A percentile compares a stretch with the other conserved stretches of the same genome.
These are phyloP conservation scores for Taphrina sp. DNA, from an alignment of 1,139 yeast genomes.

Conservation along the genomic window DNA sequence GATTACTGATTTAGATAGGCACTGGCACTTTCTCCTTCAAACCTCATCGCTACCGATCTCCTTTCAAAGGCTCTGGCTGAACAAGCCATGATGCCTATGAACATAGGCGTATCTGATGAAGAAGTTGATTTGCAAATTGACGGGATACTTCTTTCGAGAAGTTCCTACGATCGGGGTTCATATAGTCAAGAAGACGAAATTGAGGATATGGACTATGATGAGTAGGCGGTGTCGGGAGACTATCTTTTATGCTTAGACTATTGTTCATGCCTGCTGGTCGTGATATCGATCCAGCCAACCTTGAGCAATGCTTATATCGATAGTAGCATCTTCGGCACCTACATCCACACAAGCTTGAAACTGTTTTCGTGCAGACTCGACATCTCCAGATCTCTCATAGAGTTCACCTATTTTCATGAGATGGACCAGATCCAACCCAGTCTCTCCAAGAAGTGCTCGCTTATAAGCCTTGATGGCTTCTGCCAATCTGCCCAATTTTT, in stretches of 20 bases:
- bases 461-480: conserved; percentile 62
- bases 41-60: conserved; percentile 80
- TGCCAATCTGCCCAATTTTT: conserved; percentile 64
- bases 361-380: conserved; percentile 51
- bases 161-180: background rate
- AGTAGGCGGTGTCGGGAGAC: too few species aligned
- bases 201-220: conserved; percentile 17
- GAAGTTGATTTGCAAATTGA: conserved; percentile 13
- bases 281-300: conserved; percentile 22
- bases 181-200: background rate
- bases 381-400: conserved; percentile 58
- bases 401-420: conserved; percentile 68
- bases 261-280: too few species aligned
- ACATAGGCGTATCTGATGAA: conserved; percentile 3
- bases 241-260: too few species aligned
- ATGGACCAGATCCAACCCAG: conserved; percentile 50
- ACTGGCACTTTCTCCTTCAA: conserved; percentile 72
- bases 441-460: conserved; percentile 49
- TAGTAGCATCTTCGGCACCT: conserved; percentile 1
- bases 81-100: conserved; percentile 44
- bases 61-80: conserved; percentile 76
- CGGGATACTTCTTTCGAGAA: background rate
- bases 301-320: conserved; percentile 2
- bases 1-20: conserved; percentile 44
- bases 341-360: conserved; percentile 38